A percentile compares a stretch with the other conserved stretches of the same genome.
These are phyloP conservation scores for Triticum dicoccoides DNA, from an alignment of 176 grass and related monocot species.

Conservation along the genomic window DNA sequence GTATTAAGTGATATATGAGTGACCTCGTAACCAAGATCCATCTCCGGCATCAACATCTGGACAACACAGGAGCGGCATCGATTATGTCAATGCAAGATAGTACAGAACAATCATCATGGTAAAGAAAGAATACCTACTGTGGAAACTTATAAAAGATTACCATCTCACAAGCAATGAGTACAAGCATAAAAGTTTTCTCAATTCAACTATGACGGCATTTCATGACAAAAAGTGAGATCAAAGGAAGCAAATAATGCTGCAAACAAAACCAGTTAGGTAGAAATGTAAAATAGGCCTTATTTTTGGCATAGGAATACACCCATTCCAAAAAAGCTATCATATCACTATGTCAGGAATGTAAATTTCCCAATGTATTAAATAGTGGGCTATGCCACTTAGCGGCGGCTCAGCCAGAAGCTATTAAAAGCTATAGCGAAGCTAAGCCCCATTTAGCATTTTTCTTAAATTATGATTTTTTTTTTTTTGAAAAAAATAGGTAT, in stretches of 20 bases:
- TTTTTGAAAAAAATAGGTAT: no score
- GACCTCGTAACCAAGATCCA: conserved; percentile 50
- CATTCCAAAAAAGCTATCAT: neutral
- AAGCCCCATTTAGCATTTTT: no score
- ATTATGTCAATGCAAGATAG: neutral
- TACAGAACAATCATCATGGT: conserved; percentile 20
- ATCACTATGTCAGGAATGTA: neutral
- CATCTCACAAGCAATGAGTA: neutral
- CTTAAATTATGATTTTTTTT: no score
- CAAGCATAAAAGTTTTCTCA: conserved; percentile 8
- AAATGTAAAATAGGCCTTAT: neutral
- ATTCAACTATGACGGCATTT: conserved; percentile 2
- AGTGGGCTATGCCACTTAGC: no score
- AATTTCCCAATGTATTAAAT: neutral
- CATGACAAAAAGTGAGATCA: neutral
- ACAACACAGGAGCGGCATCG: neutral
- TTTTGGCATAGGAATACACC: neutral
- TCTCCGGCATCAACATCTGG: conserved; percentile 61
- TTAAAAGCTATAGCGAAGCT: no score
- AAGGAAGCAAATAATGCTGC: neutral
- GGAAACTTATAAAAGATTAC: conserved; percentile 2
- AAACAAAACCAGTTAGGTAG: neutral
- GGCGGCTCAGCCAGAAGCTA: no score
- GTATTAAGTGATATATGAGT: conserved; percentile 62
- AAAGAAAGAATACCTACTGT: conserved; percentile 17